phyloP scores from a whole-genome alignment of 1,284 basidiomycete genomes.

The Phellopilus nigrolimitatus region DNA sequence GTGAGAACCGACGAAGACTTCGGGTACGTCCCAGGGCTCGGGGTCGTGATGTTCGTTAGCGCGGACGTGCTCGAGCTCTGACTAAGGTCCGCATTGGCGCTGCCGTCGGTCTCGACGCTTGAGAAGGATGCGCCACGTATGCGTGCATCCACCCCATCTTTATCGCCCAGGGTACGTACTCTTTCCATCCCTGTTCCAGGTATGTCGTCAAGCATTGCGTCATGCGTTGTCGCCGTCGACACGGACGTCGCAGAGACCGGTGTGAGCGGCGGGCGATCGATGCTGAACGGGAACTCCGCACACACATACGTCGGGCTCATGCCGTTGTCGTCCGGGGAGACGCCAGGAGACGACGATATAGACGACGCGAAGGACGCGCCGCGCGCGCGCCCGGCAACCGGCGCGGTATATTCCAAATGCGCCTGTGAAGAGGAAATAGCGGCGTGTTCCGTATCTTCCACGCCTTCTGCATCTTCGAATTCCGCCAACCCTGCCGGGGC shows the following conservation, averaged over 20 bases:
- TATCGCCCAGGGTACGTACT: background rate
- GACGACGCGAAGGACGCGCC: slow-evolving; percentile 25
- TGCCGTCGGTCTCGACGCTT: slow-evolving; percentile 17
- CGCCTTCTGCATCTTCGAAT: slow-evolving; percentile 10
- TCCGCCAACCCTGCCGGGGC: slow-evolving; percentile 1
- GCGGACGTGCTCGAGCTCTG: slow-evolving; percentile 1
- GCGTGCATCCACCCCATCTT: slow-evolving; percentile 8
- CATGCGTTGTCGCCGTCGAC: slow-evolving; percentile 26
- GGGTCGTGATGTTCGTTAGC: slow-evolving; percentile 9
- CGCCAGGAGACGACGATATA: slow-evolving; percentile 26
- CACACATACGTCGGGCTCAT: slow-evolving; percentile 20
- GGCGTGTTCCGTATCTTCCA: background rate
- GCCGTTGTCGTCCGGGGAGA: slow-evolving; percentile 19
- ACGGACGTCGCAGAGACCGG: slow-evolving; percentile 26
- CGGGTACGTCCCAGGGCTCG: slow-evolving; percentile 8
- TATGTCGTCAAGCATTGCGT: background rate
- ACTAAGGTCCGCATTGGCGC: too few relatives aligned
- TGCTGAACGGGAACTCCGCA: slow-evolving; percentile 63
- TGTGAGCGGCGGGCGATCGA: slow-evolving; percentile 47
- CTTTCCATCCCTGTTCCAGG: too few relatives aligned
- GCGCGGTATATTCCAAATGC: too few relatives aligned
- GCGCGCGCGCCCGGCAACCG: slow-evolving; percentile 15
- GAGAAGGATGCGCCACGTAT: slow-evolving; percentile 15
- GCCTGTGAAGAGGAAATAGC: too few relatives aligned
- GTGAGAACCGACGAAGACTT: background rate